Evolutionary conservation across 192 early-diverging fungal species (phyloP).

Genomic region (Coemansia reversa): DNA sequence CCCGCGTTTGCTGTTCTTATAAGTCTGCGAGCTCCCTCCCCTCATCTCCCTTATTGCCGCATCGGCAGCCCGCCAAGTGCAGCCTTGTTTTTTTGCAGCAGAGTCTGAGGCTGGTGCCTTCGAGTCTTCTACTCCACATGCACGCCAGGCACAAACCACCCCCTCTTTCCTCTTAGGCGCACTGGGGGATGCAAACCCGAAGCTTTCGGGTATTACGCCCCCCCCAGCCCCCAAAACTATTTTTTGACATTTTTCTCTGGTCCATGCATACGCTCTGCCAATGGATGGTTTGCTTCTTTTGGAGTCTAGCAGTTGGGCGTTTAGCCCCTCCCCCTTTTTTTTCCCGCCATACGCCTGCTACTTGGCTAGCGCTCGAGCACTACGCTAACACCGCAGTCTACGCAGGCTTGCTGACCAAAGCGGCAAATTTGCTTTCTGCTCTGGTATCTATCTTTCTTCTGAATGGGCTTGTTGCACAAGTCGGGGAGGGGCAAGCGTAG

Average conservation of each 20-base stretch:
- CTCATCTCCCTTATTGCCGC: constrained; percentile 1
- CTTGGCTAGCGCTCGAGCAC: too few relatives aligned
- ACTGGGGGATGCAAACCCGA: constrained; percentile 9
- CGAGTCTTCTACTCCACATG: constrained; percentile 17
- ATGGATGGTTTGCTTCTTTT: constrained; percentile 4
- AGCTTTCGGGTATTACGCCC: constrained; percentile 5
- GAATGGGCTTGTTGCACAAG: too few relatives aligned
- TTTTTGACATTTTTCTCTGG: constrained; percentile 22
- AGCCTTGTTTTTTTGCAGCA: constrained; percentile 10
- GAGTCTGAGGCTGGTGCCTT: constrained; percentile 22
- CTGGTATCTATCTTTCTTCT: too few relatives aligned
- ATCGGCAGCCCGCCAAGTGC: too few relatives aligned
- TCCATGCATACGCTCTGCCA: constrained; percentile 18
- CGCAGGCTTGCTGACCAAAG: too few relatives aligned
- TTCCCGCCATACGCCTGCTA: too few relatives aligned
- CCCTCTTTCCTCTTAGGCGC: constrained; percentile 16
- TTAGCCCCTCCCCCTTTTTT: too few relatives aligned
- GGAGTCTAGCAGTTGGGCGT: too few relatives aligned
- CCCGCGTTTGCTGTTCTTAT: constrained; percentile 11
- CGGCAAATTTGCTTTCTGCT: too few relatives aligned
- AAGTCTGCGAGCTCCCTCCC: neutral
- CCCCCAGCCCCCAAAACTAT: constrained; percentile 14
- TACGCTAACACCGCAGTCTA: too few relatives aligned
- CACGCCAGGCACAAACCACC: constrained; percentile 9
- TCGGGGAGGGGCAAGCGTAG: too few relatives aligned